phyloP scores from a whole-genome alignment of 306 rosid species.

The Citrullus colocynthis region DNA sequence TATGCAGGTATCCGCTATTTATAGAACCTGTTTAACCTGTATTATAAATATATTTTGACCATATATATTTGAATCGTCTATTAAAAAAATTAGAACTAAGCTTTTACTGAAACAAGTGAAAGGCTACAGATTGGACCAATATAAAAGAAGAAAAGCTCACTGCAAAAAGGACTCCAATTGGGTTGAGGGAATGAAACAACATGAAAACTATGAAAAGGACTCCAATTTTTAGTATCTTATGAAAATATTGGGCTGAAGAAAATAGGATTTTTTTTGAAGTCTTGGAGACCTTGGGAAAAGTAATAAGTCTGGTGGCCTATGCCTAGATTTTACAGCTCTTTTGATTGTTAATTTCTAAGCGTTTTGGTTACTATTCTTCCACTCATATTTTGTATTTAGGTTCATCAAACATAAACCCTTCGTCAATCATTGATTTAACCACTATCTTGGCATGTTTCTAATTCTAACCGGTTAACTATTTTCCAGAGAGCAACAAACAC shows the following conservation, averaged over 20 bases:
- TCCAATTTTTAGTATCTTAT: background rate
- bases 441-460: background rate
- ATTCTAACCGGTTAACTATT: background rate
- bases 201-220: background rate
- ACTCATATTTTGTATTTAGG: background rate
- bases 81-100: background rate
- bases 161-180: background rate
- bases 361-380: background rate
- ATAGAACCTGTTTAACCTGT: no score
- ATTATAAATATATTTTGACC: no score
- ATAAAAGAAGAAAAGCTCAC: background rate
- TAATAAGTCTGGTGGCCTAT: background rate
- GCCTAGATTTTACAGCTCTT: background rate
- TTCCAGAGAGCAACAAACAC: slow-evolving; percentile 62
- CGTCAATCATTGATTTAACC: background rate
- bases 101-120: background rate
- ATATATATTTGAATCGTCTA: background rate
- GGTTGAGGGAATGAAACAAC: background rate
- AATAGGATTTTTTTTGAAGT: background rate
- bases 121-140: background rate
- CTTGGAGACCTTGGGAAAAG: background rate
- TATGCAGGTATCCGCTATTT: slow-evolving; percentile 47
- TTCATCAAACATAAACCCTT: background rate
- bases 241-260: background rate
- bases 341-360: background rate